phyloP scores from a whole-genome alignment of 106 monocot species.

The Allium cepa region DNA sequence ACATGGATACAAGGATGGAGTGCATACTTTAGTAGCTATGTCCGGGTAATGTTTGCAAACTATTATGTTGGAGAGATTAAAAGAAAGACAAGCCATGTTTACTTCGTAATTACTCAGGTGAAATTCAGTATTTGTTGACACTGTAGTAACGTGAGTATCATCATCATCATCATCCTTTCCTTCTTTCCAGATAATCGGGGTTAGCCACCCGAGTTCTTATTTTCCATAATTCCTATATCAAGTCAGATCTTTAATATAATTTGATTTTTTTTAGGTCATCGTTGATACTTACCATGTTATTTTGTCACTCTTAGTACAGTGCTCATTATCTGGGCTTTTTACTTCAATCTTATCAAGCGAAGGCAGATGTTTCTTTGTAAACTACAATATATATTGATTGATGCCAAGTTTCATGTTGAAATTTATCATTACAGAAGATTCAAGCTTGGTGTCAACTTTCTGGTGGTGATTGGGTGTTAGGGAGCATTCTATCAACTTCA shows the following conservation, averaged over 20 bases:
- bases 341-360: too few relatives aligned
- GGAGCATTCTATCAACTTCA: constrained; percentile 56
- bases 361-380: not conserved
- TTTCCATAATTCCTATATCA: not conserved
- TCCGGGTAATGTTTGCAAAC: too few relatives aligned
- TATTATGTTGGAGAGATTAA: too few relatives aligned
- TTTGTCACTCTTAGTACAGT: not conserved
- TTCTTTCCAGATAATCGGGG: too few relatives aligned
- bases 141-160: too few relatives aligned
- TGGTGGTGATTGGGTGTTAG: constrained; percentile 81
- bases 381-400: constrained; percentile 21
- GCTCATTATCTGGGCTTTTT: not conserved
- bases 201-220: too few relatives aligned
- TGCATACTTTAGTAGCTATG: too few relatives aligned
- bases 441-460: constrained; percentile 77
- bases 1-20: too few relatives aligned
- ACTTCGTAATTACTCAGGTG: too few relatives aligned
- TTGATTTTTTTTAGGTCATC: not conserved
- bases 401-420: constrained; percentile 29
- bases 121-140: too few relatives aligned
- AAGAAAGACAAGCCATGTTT: too few relatives aligned
- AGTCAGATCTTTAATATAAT: not conserved
- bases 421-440: constrained; percentile 58
- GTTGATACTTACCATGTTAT: not conserved
- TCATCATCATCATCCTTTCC: too few relatives aligned